phyloP scores from a whole-genome alignment of 805 yeast genomes.

The Wickerhamiella slavikovae region DNA sequence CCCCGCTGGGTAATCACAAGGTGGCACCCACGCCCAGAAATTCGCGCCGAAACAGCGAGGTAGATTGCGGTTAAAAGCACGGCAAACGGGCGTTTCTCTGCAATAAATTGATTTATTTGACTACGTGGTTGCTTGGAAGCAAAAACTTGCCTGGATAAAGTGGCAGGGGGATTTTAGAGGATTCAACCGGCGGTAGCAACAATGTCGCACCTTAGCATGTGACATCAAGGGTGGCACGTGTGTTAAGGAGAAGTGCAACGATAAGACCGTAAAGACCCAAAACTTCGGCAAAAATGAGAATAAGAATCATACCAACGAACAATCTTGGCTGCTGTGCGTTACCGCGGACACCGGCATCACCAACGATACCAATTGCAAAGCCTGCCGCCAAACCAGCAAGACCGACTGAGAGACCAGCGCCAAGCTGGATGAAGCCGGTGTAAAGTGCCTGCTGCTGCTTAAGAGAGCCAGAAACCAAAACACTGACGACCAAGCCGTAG shows the following conservation, averaged over 20 bases:
- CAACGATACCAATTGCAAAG: slow-evolving; percentile 97
- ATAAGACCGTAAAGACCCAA: slow-evolving; percentile 96
- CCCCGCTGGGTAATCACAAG: too few species aligned
- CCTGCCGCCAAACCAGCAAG: slow-evolving; percentile 96
- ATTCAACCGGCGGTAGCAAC: too few species aligned
- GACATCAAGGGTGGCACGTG: slow-evolving; percentile 90
- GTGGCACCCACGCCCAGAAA: too few species aligned
- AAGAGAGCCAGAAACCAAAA: slow-evolving; percentile 74
- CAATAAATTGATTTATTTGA: too few species aligned
- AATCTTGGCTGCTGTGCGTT: slow-evolving; percentile 96
- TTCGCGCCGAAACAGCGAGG: too few species aligned
- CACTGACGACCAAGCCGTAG: slow-evolving; percentile 91
- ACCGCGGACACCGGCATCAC: slow-evolving; percentile 99
- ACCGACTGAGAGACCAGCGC: slow-evolving; percentile 96
- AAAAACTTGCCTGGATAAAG: too few species aligned
- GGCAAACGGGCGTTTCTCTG: too few species aligned
- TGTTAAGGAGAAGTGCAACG: slow-evolving; percentile 93
- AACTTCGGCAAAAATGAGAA: slow-evolving; percentile 96
- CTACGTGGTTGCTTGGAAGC: too few species aligned
- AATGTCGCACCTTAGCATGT: slow-evolving; percentile 51
- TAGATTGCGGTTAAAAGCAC: too few species aligned
- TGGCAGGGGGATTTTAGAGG: too few species aligned
- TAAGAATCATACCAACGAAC: slow-evolving; percentile 95
- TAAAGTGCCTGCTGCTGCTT: slow-evolving; percentile 81
- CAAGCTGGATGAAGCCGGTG: slow-evolving; percentile 94